These are phyloP conservation scores for Immersiporthe knoxdaviesiana DNA, from an alignment of 2,329 filamentous ascomycete genomes.

Conservation along the genomic window DNA sequence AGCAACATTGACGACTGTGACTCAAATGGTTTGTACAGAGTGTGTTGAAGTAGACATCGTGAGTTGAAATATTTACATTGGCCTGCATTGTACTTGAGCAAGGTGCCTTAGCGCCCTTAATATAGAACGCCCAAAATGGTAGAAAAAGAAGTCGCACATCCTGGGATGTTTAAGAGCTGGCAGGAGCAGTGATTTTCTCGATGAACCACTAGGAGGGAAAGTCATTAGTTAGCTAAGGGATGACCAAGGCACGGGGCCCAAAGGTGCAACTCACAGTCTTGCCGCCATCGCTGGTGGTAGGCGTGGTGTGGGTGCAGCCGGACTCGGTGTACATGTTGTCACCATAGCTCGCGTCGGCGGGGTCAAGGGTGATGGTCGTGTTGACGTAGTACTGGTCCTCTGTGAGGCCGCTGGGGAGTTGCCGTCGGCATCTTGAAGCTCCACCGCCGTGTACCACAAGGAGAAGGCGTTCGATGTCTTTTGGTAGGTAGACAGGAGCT, in stretches of 20 bases:
- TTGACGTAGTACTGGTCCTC: conserved; percentile 28
- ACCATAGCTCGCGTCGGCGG: conserved; percentile 19
- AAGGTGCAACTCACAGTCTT: conserved; percentile 22
- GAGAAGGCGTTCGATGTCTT: conserved; percentile 34
- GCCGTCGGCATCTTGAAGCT: conserved; percentile 23
- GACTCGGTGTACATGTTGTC: conserved; percentile 13
- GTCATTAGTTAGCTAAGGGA: background rate
- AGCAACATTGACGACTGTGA: too few species aligned
- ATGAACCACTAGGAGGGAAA: conserved; percentile 20
- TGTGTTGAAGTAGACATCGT: background rate
- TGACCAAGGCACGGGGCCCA: background rate
- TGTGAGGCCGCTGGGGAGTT: conserved; percentile 23
- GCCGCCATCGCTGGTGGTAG: conserved; percentile 17
- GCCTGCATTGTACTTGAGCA: background rate
- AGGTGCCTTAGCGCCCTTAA: background rate
- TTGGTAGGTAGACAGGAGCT: conserved; percentile 31
- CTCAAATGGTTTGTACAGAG: too few species aligned
- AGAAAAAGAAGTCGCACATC: too few species aligned
- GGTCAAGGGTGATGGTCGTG: conserved; percentile 26
- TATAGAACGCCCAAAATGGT: background rate
- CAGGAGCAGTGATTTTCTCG: conserved; percentile 27
- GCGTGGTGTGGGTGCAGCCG: conserved; percentile 10
- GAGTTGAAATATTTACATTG: background rate
- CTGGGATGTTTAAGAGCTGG: conserved; percentile 1
- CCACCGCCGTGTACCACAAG: conserved; percentile 32